phyloP scores from a whole-genome alignment of 2,329 filamentous ascomycete genomes.

The Sarocladium kiliense region DNA sequence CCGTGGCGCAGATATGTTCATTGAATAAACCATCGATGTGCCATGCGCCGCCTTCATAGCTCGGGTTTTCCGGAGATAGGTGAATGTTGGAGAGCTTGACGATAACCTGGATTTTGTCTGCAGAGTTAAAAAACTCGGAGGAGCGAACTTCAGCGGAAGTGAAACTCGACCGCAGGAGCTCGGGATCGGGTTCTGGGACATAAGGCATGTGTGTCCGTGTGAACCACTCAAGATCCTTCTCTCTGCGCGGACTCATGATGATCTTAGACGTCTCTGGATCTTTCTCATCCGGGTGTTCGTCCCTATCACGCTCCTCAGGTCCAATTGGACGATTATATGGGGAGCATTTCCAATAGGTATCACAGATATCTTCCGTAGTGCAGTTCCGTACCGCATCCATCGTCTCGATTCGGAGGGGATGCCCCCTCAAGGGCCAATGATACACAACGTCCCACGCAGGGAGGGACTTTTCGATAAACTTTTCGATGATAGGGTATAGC shows the following conservation, averaged over 20 bases:
- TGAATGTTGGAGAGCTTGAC: conserved; percentile 59
- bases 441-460: conserved; percentile 40
- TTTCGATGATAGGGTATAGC: no score
- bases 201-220: neutral
- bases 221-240: neutral
- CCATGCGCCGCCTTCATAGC: conserved; percentile 49
- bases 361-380: neutral
- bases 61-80: conserved; percentile 51
- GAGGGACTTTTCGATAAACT: conserved; percentile 34
- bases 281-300: conserved; percentile 7
- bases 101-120: conserved; percentile 50
- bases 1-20: conserved; percentile 59
- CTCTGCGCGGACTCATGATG: neutral
- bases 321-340: conserved; percentile 18
- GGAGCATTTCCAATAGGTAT: conserved; percentile 9
- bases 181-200: neutral
- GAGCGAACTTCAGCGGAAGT: no score
- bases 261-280: neutral
- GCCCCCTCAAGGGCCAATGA: conserved; percentile 23
- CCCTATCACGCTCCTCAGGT: conserved; percentile 18
- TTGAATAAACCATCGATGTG: conserved; percentile 54
- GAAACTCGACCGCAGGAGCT: no score
- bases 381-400: conserved; percentile 15
- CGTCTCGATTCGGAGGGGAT: conserved; percentile 19
- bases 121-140: conserved; percentile 23